Percentiles rank a stretch among this genome's conserved stretches.
Conservation (phyloP, 495 filamentous ascomycete genomes). For the Penicillium ucsense region DNA sequence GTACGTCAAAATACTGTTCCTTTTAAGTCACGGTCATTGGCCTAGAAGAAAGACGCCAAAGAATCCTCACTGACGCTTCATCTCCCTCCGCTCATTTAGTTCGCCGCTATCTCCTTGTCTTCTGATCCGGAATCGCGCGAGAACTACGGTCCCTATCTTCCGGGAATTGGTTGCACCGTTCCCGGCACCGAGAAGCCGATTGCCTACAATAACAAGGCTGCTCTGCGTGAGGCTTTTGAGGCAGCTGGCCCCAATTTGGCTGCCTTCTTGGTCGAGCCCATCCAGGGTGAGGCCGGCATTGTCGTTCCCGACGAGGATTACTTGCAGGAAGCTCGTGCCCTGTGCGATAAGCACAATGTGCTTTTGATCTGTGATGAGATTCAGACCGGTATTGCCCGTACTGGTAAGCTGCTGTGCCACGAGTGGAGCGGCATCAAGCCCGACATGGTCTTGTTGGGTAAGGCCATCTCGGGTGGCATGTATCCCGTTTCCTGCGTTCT, state of each 20-base stretch:
- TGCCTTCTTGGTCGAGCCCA: constrained; percentile 93
- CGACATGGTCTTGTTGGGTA: constrained; percentile 88
- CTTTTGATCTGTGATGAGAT: constrained; percentile 98
- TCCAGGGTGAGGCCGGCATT: constrained; percentile 96
- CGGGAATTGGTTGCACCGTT: constrained; percentile 67
- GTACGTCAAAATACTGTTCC: constrained; percentile 38
- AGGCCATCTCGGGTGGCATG: constrained; percentile 97
- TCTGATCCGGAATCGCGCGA: constrained; percentile 91
- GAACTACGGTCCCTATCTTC: constrained; percentile 94
- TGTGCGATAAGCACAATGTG: constrained; percentile 91
- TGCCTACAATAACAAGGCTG: constrained; percentile 73
- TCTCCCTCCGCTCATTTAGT: constrained; percentile 42
- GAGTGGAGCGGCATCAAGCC: constrained; percentile 94
- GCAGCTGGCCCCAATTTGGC: constrained; percentile 76
- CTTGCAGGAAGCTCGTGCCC: constrained; percentile 63
- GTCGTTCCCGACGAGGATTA: constrained; percentile 91
- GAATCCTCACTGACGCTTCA: constrained; percentile 5
- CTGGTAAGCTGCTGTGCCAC: constrained; percentile 84
- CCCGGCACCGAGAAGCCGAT: constrained; percentile 73
- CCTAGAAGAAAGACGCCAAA: not conserved
- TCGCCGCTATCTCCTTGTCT: constrained; percentile 89
- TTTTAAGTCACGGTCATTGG: too few relatives aligned
- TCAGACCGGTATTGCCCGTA: constrained; percentile 93
- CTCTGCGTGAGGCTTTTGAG: constrained; percentile 70
- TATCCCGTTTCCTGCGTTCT: constrained; percentile 96